Conservation (phyloP, 768 basidiomycete species). For the Lactarius evosmus region DNA sequence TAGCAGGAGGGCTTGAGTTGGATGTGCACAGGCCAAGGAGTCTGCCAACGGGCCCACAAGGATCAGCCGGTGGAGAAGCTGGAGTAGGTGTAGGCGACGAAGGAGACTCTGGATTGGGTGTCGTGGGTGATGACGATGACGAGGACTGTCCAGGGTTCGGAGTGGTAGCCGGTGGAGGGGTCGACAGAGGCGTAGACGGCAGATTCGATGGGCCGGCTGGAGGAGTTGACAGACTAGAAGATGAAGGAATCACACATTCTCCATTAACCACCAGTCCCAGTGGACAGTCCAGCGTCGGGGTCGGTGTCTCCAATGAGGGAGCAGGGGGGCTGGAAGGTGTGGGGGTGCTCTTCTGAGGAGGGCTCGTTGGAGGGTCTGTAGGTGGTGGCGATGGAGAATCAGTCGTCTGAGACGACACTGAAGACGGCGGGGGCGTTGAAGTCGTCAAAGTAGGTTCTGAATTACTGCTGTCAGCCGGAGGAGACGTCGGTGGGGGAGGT, state of each 20-base stretch:
- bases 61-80: slow-evolving; percentile 13
- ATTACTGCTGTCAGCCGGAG: not conserved
- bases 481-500: not conserved
- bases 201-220: not conserved
- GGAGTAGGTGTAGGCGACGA: not conserved
- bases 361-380: not conserved
- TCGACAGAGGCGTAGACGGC: not conserved
- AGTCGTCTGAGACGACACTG: not conserved
- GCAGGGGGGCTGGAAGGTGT: not conserved
- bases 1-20: slow-evolving; percentile 2
- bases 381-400: not conserved
- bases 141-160: not conserved
- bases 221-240: not conserved
- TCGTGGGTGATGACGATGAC: not conserved
- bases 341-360: not conserved
- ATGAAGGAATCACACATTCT: not conserved
- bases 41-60: slow-evolving; percentile 27
- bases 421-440: not conserved
- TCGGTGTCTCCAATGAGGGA: not conserved
- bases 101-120: not conserved
- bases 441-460: not conserved
- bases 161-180: not conserved
- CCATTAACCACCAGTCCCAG: not conserved
- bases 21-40: slow-evolving; percentile 28
- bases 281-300: not conserved